Evolutionary conservation across 257 asterid species (phyloP).

Genomic region (Salvia hispanica): DNA sequence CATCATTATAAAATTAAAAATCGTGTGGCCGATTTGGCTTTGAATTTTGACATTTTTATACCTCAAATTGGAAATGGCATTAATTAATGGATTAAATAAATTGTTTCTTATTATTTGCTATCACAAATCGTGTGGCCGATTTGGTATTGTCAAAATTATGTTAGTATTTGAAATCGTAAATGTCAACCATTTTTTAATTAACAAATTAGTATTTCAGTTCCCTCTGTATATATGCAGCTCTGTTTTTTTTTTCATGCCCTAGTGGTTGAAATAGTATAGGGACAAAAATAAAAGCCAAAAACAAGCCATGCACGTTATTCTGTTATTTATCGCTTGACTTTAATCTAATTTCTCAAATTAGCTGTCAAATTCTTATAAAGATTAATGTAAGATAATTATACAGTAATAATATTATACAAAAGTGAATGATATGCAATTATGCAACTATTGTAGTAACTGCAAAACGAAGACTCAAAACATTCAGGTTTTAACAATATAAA

Average conservation of each 20-base stretch:
- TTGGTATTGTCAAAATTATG: not conserved
- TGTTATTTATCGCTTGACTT: too few relatives aligned
- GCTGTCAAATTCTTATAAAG: too few relatives aligned
- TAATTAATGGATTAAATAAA: not conserved
- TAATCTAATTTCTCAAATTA: too few relatives aligned
- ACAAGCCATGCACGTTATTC: too few relatives aligned
- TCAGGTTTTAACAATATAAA: too few relatives aligned
- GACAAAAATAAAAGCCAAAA: not conserved
- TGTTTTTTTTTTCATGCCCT: not conserved
- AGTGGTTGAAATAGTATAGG: not conserved
- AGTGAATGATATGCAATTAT: too few relatives aligned
- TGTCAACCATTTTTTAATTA: slow-evolving; percentile 20
- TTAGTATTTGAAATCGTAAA: slow-evolving; percentile 30
- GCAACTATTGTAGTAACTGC: too few relatives aligned
- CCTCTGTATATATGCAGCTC: not conserved
- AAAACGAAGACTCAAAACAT: too few relatives aligned
- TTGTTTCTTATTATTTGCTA: not conserved
- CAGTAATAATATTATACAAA: too few relatives aligned
- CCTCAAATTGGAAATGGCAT: not conserved
- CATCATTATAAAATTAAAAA: too few relatives aligned
- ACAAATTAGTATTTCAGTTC: not conserved
- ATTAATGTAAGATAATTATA: too few relatives aligned
- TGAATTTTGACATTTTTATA: slow-evolving; percentile 1
- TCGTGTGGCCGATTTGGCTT: not conserved
- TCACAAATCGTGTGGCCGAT: not conserved